Evolutionary conservation across 75 land plant genomes (phyloP), one percentile per base, ranked within the genome.

Genomic region (Picea sitchensis): DNA sequence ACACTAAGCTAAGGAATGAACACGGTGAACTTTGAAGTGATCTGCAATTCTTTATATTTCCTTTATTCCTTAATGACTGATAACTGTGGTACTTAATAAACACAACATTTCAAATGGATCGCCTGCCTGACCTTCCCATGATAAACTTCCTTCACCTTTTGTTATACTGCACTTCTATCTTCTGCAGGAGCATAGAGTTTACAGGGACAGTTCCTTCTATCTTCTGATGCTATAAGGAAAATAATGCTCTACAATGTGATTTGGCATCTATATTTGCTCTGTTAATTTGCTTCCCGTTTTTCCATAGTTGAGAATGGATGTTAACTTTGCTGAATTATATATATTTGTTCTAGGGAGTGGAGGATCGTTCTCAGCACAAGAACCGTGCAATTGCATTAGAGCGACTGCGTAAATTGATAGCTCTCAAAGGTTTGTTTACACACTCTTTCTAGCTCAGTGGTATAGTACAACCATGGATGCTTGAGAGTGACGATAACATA

Each of bases 311-410:
- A 51, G 56, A 75, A 7, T 30, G 14, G 1, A 54, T 58, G 3
- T 75, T 75, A 58, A 12, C 76, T 57, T 75, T 44, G 23, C 20
- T 71, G 74, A 71, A 71, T 44, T 41, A 14, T 71, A 59, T 13
- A 58, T 6, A 30, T 82, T 15, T 75, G 41, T 51, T 75, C 13
- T 82, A 96, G 99, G 99, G 97, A 51, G 86, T 79, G 12, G 99
- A 97, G 82, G 99, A 97, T 15, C 81, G 99, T 20, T 97, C 99
- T n/a, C 98, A 97, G 69, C 98, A 97, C 73, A 93, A 67, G 83
- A 97, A 97, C 83, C 94, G 99, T 3, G 87, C 88, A 1, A 83
- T 84, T 14, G 99, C 99, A 20, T 77, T 97, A 59, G 86, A 88
- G 26, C 92, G 99, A 4, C 75, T 95, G 62, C 90, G 99, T 14